Evolutionary conservation across 2,329 filamentous ascomycete species (phyloP).

Genomic region (Epichloe coenophiala): DNA sequence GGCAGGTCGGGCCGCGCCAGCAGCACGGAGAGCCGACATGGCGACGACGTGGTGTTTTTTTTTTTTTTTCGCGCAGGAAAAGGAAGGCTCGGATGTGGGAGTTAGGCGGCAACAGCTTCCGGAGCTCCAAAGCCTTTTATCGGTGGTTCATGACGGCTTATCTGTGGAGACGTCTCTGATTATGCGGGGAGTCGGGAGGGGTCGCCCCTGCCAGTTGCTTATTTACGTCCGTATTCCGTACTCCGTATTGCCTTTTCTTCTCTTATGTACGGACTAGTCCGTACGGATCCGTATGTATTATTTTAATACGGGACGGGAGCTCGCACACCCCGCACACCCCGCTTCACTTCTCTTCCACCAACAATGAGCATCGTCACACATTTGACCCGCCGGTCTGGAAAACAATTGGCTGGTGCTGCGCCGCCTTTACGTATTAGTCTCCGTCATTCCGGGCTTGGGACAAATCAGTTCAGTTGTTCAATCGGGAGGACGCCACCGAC

Average conservation of each 20-base stretch:
- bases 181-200: neutral
- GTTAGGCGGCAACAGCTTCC: neutral
- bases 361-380: too few relatives aligned
- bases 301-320: too few relatives aligned
- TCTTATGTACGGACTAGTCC: too few relatives aligned
- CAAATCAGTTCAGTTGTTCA: too few relatives aligned
- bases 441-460: too few relatives aligned
- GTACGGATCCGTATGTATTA: too few relatives aligned
- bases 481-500: neutral
- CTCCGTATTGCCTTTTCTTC: too few relatives aligned
- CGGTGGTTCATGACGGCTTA: conserved; percentile 1
- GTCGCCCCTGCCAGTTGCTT: neutral
- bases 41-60: neutral
- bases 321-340: too few relatives aligned
- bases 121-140: conserved; percentile 1
- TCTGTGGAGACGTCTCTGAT: neutral
- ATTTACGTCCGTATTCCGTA: too few relatives aligned
- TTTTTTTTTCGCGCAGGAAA: neutral
- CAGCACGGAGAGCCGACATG: conserved; percentile 9
- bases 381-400: too few relatives aligned
- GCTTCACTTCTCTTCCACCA: neutral
- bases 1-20: conserved; percentile 4
- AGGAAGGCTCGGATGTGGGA: neutral
- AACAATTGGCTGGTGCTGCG: too few relatives aligned
- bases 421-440: too few relatives aligned